phyloP scores from a whole-genome alignment of 1,284 basidiomycete genomes.

The Ceratobasidium sp. region DNA sequence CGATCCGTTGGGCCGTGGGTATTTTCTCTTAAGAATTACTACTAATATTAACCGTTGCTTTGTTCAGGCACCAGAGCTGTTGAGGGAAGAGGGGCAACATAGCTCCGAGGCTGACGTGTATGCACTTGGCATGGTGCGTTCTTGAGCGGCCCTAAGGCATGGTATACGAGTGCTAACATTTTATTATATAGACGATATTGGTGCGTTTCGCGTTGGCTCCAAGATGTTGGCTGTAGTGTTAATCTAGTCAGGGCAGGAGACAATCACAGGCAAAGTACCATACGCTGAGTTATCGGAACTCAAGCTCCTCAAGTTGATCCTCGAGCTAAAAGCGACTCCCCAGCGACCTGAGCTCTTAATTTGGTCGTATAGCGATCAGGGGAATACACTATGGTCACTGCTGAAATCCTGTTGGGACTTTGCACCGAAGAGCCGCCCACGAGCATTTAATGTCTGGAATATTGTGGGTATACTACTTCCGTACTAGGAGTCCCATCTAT shows the following conservation, averaged over 20 bases:
- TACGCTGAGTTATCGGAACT: no score
- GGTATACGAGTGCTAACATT: background rate
- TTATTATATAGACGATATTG: background rate
- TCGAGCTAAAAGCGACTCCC: no score
- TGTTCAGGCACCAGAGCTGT: slow-evolving; percentile 15
- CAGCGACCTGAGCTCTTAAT: no score
- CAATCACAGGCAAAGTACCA: background rate
- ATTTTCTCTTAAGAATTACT: background rate
- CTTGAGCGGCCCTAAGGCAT: background rate
- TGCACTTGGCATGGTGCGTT: slow-evolving; percentile 16
- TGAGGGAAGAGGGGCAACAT: background rate
- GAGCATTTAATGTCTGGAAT: no score
- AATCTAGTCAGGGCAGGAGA: background rate
- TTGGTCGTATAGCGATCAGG: no score
- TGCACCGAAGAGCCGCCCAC: no score
- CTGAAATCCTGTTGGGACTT: no score
- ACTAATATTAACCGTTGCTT: background rate
- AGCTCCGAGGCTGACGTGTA: slow-evolving; percentile 15
- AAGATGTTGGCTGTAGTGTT: no score
- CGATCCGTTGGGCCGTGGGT: background rate
- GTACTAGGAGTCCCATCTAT: no score
- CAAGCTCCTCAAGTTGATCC: no score
- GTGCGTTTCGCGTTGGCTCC: background rate
- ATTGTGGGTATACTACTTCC: no score
- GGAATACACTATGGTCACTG: no score